Evolutionary conservation across 805 yeast species (phyloP).

Genomic region (Myxozyma monticola): DNA sequence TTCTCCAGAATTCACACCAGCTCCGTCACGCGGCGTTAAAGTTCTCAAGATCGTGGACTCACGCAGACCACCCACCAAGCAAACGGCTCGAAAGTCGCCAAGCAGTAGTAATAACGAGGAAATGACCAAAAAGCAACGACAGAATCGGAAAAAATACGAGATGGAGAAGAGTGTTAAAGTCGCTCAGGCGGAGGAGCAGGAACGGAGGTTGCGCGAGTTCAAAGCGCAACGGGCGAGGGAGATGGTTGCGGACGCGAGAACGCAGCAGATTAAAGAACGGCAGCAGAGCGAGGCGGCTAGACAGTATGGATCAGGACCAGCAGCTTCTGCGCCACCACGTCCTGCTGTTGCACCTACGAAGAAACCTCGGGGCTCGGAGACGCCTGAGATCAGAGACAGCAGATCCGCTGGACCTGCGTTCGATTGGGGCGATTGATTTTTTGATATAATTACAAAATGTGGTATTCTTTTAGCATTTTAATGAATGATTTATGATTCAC

Average conservation of each 20-base stretch:
- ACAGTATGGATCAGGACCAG: no score
- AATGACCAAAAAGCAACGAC: slow-evolving; percentile 22
- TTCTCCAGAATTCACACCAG: no score
- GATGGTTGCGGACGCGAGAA: slow-evolving; percentile 1
- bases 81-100: no score
- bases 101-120: no score
- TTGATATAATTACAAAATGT: no score
- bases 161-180: slow-evolving; percentile 4
- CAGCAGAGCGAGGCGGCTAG: slow-evolving; percentile 2
- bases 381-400: slow-evolving; percentile 3
- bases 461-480: no score
- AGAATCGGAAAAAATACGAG: slow-evolving; percentile 16
- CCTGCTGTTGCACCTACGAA: slow-evolving; percentile 1
- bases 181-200: slow-evolving; percentile 12
- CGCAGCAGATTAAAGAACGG: no score
- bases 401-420: slow-evolving; percentile 4
- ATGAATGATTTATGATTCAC: no score
- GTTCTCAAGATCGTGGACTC: slow-evolving; percentile 14
- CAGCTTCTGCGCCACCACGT: no score
- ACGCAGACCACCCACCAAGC: no score
- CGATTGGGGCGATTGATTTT: not conserved
- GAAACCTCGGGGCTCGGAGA: not conserved
- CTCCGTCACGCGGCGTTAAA: no score
- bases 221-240: slow-evolving; percentile 8
- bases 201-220: slow-evolving; percentile 8